These are phyloP conservation scores for Calamus simplicifolius DNA, from an alignment of 176 grass and related monocot genomes.

Conservation along the genomic window DNA sequence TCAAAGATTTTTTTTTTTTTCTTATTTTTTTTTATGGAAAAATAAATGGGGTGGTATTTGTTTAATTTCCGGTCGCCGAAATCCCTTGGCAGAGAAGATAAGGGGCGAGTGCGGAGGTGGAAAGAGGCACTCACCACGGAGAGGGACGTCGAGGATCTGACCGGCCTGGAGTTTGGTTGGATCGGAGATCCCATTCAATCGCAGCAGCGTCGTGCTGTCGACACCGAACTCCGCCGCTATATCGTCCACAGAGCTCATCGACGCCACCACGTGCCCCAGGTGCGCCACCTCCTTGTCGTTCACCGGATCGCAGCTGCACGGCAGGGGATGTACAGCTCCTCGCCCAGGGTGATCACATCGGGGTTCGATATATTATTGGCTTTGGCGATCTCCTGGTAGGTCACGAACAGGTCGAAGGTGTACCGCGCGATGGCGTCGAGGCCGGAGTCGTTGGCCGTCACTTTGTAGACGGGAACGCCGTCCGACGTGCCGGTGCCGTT, in stretches of 20 bases:
- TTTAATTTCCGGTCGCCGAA: no score
- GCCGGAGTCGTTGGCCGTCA: slow-evolving; percentile 22
- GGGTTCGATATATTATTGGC: slow-evolving; percentile 34
- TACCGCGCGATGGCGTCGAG: slow-evolving; percentile 38
- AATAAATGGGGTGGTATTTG: no score
- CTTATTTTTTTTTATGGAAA: no score
- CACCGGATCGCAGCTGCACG: slow-evolving; percentile 71
- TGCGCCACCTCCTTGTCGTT: slow-evolving; percentile 38
- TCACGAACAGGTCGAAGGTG: slow-evolving; percentile 37
- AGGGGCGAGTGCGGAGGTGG: neutral
- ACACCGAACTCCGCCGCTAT: slow-evolving; percentile 56
- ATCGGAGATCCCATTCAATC: slow-evolving; percentile 35
- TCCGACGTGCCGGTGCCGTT: slow-evolving; percentile 29
- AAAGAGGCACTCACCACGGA: slow-evolving; percentile 25
- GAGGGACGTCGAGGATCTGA: slow-evolving; percentile 75
- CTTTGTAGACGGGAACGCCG: slow-evolving; percentile 34
- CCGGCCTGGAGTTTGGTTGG: slow-evolving; percentile 1
- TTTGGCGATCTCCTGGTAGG: slow-evolving; percentile 48
- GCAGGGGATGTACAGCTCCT: slow-evolving; percentile 58
- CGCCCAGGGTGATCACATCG: neutral
- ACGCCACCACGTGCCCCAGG: slow-evolving; percentile 39
- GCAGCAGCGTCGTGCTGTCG: slow-evolving; percentile 28
- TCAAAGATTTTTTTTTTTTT: no score
- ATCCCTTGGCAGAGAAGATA: no score
- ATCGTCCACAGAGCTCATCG: slow-evolving; percentile 1